Base-by-base conservation (phyloP, 2,329 filamentous ascomycete species). In the Cladosporium sp. region DNA sequence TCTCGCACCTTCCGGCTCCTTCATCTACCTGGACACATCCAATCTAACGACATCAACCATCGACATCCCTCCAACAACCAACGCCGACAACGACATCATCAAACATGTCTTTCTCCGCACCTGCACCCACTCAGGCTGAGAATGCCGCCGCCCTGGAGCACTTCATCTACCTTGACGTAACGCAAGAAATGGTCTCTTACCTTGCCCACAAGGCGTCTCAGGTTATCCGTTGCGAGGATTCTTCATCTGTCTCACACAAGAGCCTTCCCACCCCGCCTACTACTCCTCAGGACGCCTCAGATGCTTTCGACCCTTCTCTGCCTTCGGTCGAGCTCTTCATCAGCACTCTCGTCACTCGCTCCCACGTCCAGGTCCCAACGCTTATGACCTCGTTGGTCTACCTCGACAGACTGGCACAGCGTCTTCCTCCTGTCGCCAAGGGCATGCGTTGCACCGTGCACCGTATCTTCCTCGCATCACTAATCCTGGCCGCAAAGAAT, bases 311-410 rank as follows among this genome's bases (percentile, higher is more conserved):
- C 66, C 76, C 80, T 30, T 64, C 74, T 30, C 75, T 99, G 34
- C 95, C 95, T 3, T 89, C 91, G 0, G 83, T 98, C 39, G 92
- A 97, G 78, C 86, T 89, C 66, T 99, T 98, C 84, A 98, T 99
- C 81, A 89, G 88, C 59, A 92, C 93, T 69, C 86, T 99, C 32
- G 93, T 98, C 67, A 88, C 92, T 75, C 90, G 91, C 67, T 98
- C 94, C 70, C 96, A 97, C 78, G 95, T 98, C 32, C 94, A 98
- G 83, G 93, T 97, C 62, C 92, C 95, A 14, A 99, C 95, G 8
- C 86, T 99, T 71, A 98, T 99, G 95, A 94, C 92, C 39, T 93
- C 93, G 8, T 86, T 99, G 48, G 93, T 98, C 77, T 99, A 97
- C 84, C 89, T 99, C 65, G 88, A 86, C 75, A 88, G 93, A 67